Base-by-base conservation (phyloP, 805 yeast genomes). In the Ogataea angusta region DNA sequence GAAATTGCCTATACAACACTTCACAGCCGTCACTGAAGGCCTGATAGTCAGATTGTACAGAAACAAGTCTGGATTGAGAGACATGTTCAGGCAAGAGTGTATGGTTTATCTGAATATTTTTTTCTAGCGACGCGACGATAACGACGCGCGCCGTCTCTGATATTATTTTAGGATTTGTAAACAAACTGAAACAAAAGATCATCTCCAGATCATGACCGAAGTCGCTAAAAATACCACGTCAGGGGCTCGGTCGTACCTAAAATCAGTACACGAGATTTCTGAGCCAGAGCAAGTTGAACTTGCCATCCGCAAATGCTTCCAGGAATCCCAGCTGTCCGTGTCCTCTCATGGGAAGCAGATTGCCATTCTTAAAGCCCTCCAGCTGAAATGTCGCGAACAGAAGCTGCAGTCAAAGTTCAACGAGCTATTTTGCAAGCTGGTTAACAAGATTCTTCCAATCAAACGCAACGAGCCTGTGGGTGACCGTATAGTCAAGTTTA, bases 281-380 rank as follows among this genome's bases (percentile, higher is more conserved):
- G 38, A 36, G 24, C 38, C 45, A 10, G 66, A 63, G 21, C 71
- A 67, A 42, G 61, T 77, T 19, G 65, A 66, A 26, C 40, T 46
- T 9, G 77, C 84, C 3, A 66, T 82, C 52, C 79, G 85, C 1
- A 79, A 74, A 42, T 78, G 81, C 3, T 89, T 89, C 55, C 91
- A 85, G 54, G 91, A 82, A 42, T 85, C 93, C 0, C 97, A 89
- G 55, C 48, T 64, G 16, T 72, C 86, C 2, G 70, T 81, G 23
- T 82, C 90, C 0, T 82, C 90, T 2, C 96, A 89, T 60, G 69
- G 85, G 34, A 84, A 85, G 54, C 80, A 85, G 43, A 76, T 82
- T 6, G 75, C 79, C 8, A 72, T 84, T 5, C 56, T 89, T 54
- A 75, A 73, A 54, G 72, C 74, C 32, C 65, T 86, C 12, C 84